Evolutionary conservation across 2,329 filamentous ascomycete species (phyloP), one percentile per base, ranked within the genome.

Genomic region (Emmonsiellopsis sp.): DNA sequence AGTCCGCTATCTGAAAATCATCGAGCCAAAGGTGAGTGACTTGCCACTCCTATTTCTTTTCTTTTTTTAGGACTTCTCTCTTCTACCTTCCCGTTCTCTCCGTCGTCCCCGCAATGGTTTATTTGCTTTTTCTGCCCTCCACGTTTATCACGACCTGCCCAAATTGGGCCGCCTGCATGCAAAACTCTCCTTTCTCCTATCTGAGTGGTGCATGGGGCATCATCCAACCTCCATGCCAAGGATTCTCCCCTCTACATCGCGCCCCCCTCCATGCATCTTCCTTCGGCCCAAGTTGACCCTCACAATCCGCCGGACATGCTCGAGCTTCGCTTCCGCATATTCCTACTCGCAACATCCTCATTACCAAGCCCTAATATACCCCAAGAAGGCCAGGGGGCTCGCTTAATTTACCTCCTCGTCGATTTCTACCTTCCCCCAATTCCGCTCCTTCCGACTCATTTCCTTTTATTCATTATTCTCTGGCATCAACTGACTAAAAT

Each of bases 1-100:
- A 72, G 93, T 98, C 64, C 83, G 93, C 65, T 98, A 98, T 71
- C 74, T 98, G 70, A 98, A 98, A 81, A 98, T 98, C 66, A 97
- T 95, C 59, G 93, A 98, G 74, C 93, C 93, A 46, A 98, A 98
- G 88, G 92, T 95, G 76, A 65, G 82, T 71, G 44, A 34, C 14
- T 39, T n/a, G 3, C 50, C 17, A 45, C 39, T 31, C 44, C 43
- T 39, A 14, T 55, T 52, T 14, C 27, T 9, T 33, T n/a, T 1
- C 11, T 31, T 49, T 43, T 32, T 21, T 32, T 51, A 57, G 34
- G 13, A 37, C 36, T 39, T 43, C 13, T 44, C 21, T n/a, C 51
- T 11, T 44, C 21, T 54, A 10, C 9, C 36, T 53, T 51, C 13
- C 33, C 31, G 21, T 32, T 2, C 13, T 11, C 21, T 40, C 46